Evolutionary conservation across 2,329 filamentous ascomycete genomes (phyloP).

Genomic region (Stromatinia cepivora): DNA sequence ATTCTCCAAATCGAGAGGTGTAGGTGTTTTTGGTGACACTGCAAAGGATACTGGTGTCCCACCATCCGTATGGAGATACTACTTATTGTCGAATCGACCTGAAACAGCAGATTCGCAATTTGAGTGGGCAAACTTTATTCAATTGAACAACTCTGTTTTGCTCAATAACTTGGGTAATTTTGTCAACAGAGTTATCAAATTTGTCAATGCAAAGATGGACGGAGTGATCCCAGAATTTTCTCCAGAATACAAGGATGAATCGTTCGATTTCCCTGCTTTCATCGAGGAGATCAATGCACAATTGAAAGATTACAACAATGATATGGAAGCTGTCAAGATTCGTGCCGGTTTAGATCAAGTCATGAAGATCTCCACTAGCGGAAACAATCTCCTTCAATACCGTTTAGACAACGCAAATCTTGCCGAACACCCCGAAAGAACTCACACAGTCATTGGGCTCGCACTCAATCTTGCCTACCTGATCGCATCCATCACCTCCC

Average conservation of each 20-base stretch:
- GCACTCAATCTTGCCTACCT: conserved; percentile 83
- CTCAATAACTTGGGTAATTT: conserved; percentile 71
- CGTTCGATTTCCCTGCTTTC: conserved; percentile 48
- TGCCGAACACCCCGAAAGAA: conserved; percentile 42
- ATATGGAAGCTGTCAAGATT: conserved; percentile 71
- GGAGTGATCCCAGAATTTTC: conserved; percentile 64
- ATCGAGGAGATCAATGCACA: conserved; percentile 61
- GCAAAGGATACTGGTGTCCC: conserved; percentile 83
- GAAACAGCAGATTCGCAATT: conserved; percentile 88
- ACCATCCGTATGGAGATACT: conserved; percentile 90
- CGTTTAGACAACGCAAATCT: conserved; percentile 47
- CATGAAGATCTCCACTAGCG: conserved; percentile 64
- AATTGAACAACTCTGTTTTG: conserved; percentile 87
- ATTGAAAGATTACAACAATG: conserved; percentile 65
- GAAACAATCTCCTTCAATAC: conserved; percentile 58
- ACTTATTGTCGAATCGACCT: conserved; percentile 80
- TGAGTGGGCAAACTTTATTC: conserved; percentile 82
- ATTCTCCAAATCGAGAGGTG: conserved; percentile 86
- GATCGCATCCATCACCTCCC: conserved; percentile 73
- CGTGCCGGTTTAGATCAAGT: conserved; percentile 64
- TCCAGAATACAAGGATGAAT: conserved; percentile 55
- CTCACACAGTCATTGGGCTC: conserved; percentile 60
- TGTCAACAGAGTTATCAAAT: conserved; percentile 73
- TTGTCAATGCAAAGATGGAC: conserved; percentile 70
- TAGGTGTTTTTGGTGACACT: conserved; percentile 90